phyloP scores from a whole-genome alignment of 768 basidiomycete species.

The Chiua virens region DNA sequence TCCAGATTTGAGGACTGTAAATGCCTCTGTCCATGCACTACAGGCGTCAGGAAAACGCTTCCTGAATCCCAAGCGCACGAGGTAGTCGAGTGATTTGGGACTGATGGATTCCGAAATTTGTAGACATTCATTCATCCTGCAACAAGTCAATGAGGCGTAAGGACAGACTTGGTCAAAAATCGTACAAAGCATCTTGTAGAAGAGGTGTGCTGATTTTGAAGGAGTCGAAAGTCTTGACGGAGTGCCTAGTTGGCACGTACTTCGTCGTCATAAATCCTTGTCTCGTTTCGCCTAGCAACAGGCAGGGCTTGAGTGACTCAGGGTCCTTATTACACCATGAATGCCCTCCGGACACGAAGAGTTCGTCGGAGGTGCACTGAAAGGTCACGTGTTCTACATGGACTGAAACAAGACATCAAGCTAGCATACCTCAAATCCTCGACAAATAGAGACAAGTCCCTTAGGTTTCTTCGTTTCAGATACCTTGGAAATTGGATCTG shows the following conservation, averaged over 20 bases:
- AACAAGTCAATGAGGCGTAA: neutral
- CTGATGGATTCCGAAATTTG: slow-evolving; percentile 23
- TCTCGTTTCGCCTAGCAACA: slow-evolving; percentile 42
- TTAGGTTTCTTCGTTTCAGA: slow-evolving; percentile 57
- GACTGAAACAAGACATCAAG: neutral
- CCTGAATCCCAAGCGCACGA: slow-evolving; percentile 31
- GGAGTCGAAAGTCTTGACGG: slow-evolving; percentile 2
- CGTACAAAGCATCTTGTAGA: slow-evolving; percentile 28
- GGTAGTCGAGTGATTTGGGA: slow-evolving; percentile 26
- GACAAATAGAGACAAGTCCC: slow-evolving; percentile 43
- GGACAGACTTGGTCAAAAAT: too few relatives aligned
- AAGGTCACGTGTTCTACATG: too few relatives aligned
- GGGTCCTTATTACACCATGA: slow-evolving; percentile 23
- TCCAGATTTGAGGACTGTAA: slow-evolving; percentile 4
- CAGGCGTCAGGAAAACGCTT: slow-evolving; percentile 28
- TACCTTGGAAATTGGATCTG: slow-evolving; percentile 50
- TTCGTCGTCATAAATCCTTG: slow-evolving; percentile 39
- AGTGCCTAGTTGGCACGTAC: slow-evolving; percentile 24
- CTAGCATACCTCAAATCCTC: slow-evolving; percentile 46
- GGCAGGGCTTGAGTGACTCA: slow-evolving; percentile 26
- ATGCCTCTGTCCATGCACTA: slow-evolving; percentile 22
- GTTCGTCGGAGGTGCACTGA: slow-evolving; percentile 22
- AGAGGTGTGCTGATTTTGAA: slow-evolving; percentile 10
- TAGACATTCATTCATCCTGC: slow-evolving; percentile 27
- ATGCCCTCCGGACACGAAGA: slow-evolving; percentile 14